phyloP scores from a whole-genome alignment of 2,329 filamentous ascomycete species.

The Stylonectria norvegica region DNA sequence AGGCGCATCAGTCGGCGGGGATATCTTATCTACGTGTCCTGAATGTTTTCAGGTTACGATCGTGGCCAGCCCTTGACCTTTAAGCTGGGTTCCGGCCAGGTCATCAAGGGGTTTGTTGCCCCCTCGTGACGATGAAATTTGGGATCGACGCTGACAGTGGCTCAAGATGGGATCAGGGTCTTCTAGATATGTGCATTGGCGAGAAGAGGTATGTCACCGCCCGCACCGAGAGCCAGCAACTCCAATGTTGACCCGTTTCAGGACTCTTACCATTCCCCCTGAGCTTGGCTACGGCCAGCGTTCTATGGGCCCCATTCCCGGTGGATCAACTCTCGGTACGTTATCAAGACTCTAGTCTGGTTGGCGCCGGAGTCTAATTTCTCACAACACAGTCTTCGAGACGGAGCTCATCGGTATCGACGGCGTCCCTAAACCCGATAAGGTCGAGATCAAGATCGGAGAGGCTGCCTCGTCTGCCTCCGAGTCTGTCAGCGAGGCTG shows the following conservation, averaged over 20 bases:
- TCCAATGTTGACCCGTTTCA: constrained; percentile 25
- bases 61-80: constrained; percentile 74
- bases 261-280: constrained; percentile 85
- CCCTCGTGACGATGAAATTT: constrained; percentile 6
- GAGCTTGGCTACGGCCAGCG: constrained; percentile 77
- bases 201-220: constrained; percentile 64
- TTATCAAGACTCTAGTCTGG: too few relatives aligned
- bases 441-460: constrained; percentile 29
- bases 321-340: constrained; percentile 71
- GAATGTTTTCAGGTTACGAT: constrained; percentile 72
- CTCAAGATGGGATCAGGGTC: constrained; percentile 79
- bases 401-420: constrained; percentile 84
- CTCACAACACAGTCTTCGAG: constrained; percentile 78
- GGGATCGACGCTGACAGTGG: constrained; percentile 16
- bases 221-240: neutral
- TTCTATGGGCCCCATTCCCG: constrained; percentile 77
- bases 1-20: neutral
- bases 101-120: constrained; percentile 75
- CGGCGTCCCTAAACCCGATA: constrained; percentile 55
- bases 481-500: constrained; percentile 21
- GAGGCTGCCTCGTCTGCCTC: constrained; percentile 25
- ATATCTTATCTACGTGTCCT: too few relatives aligned
- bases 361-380: too few relatives aligned
- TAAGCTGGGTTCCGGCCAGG: constrained; percentile 72
- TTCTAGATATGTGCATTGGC: constrained; percentile 91